A percentile compares a stretch with the other conserved stretches of the same genome.
These are phyloP conservation scores for Fistulinella prunicolor DNA, from an alignment of 768 basidiomycete genomes.

Conservation along the genomic window DNA sequence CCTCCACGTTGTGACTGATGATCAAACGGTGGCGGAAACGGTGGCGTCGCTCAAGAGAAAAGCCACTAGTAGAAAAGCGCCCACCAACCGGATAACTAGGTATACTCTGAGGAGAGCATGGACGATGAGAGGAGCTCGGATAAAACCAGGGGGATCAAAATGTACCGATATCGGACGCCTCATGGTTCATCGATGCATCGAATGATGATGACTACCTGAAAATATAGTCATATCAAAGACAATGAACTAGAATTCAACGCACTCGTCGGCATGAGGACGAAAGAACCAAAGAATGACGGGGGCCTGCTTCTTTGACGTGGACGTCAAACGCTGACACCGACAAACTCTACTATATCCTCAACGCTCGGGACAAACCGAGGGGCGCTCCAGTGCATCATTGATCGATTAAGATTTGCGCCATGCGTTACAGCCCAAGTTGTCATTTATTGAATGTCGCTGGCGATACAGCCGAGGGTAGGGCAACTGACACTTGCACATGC, in stretches of 20 bases:
- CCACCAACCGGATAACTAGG: no score
- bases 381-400: no score
- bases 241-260: background rate
- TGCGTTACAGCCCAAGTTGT: background rate
- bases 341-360: background rate
- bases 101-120: no score
- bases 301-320: background rate
- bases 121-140: no score
- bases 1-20: no score
- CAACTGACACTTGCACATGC: background rate
- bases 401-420: background rate
- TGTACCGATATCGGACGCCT: no score
- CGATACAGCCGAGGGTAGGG: background rate
- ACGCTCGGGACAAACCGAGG: no score
- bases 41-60: no score
- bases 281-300: background rate
- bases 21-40: no score
- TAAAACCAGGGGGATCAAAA: no score
- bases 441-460: background rate
- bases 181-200: background rate
- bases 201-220: background rate
- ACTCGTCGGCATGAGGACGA: constrained; percentile 3
- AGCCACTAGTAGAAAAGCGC: no score
- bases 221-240: background rate
- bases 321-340: background rate